Evolutionary conservation across 352 stramenopile species (phyloP), one percentile per base, ranked within the genome.

Genomic region (Phytophthora chlamydospora): DNA sequence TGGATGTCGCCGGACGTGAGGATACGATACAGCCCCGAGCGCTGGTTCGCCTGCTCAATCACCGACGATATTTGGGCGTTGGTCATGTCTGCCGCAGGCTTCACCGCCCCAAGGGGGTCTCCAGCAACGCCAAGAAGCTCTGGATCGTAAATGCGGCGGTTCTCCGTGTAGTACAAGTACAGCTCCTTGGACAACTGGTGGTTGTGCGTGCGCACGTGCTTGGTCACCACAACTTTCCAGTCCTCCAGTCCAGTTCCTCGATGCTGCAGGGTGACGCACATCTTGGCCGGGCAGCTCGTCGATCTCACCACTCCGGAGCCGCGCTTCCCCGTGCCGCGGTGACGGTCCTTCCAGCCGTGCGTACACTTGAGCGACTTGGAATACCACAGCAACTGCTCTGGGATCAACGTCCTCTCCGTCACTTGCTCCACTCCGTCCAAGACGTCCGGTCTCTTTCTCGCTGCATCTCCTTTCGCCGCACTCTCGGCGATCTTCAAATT

Each of bases 341-440:
- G 71, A 7, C 83, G 79, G 38, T 86, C 69, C 58, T 91, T 91
- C 83, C 83, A 93, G 6, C 83, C 83, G 59, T 93, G 83, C 6
- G 83, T 93, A 46, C 83, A 93, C 67, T 88, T 88, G 33, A 93
- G 71, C 31, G 83, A 90, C 71, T 93, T 93, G 41, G 83, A 93
- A 50, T 93, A 93, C 83, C 83, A 93, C 43, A 78, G 74, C 56
- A 73, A 86, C 31, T 63, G 71, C 52, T 85, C 71, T 0, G 83
- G 83, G 38, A 93, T 90, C 56, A 90, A 56, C 48, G 68, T 75
- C 17, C 68, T 75, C 16, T 79, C 66, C 27, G 51, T 32, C 0
- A 55, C 29, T 2, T 52, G 43, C 14, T 56, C 58, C 13, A 8
- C 27, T 31, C 27, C 27, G 27, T 24, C 3, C 21, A 24, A 24